Evolutionary conservation across 345 rosid genomes (phyloP), one percentile per base, ranked within the genome.

Genomic region (Hirschfeldia incana): DNA sequence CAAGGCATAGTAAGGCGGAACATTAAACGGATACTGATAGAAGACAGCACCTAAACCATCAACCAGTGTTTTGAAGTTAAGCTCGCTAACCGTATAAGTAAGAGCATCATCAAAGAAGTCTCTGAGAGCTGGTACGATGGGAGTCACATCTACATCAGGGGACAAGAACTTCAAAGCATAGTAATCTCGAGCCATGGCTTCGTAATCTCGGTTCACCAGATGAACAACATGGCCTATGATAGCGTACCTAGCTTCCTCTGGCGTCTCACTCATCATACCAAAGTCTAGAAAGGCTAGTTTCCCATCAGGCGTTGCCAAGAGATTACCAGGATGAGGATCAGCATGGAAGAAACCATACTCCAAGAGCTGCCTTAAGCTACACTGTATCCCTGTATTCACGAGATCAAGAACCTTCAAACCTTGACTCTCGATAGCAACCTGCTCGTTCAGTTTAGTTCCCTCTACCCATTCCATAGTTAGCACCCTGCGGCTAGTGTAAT

Each of bases 181-280:
- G 78, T 92, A 94, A 84, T 94, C 98, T 77, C 87, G 89, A 36
- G 98, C 97, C 98, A 94, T 94, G 73, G 98, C 97, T 82, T 92
- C 97, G 78, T 94, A 92, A 83, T 94, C 98, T 67, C 98, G 86
- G 87, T 92, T 94, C 11, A 94, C 98, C 87, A 94, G 73, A 87
- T 94, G 98, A 81, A 90, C 95, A 70, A 90, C 90, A 73, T 90
- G 95, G 53, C 98, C 98, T 36, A 94, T 92, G 53, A 94, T 94
- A 21, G 98, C 97, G 81, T 75, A 85, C 83, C 98, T 91, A 58
- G 98, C 98, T 72, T 85, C 95, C 88, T 94, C 98, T 3, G 98
- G 98, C 72, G 98, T 92, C 84, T 94, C 98, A 79, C 98, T 94
- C 97, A 94, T 94, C 98, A 94, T 94, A 29, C 98, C 98, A 82